Conservation (phyloP, 2,329 filamentous ascomycete species). For the Lomentospora prolificans region DNA sequence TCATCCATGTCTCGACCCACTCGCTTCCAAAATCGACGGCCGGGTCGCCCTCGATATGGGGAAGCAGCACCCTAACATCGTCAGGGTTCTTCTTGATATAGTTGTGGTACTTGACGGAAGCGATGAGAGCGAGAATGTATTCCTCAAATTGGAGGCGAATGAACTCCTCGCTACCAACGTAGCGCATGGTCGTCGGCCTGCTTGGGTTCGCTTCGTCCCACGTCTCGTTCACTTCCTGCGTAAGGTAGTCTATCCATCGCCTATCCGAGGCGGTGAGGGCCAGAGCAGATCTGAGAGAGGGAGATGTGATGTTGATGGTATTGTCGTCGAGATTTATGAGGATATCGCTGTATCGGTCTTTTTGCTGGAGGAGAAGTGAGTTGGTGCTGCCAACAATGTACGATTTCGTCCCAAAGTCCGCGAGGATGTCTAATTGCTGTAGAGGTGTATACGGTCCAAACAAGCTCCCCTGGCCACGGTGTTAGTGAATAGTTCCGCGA, state of each 20-base stretch:
- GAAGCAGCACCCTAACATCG: slow-evolving; percentile 51
- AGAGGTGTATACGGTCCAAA: slow-evolving; percentile 95
- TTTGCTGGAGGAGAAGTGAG: slow-evolving; percentile 84
- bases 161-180: slow-evolving; percentile 92
- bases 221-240: slow-evolving; percentile 86
- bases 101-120: slow-evolving; percentile 80
- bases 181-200: slow-evolving; percentile 88
- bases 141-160: slow-evolving; percentile 96
- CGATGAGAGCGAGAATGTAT: slow-evolving; percentile 81
- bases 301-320: slow-evolving; percentile 72
- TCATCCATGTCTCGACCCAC: slow-evolving; percentile 79
- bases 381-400: slow-evolving; percentile 98
- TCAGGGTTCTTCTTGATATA: slow-evolving; percentile 44
- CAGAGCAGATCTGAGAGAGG: slow-evolving; percentile 66
- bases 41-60: slow-evolving; percentile 71
- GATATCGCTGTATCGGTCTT: slow-evolving; percentile 90
- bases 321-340: slow-evolving; percentile 92
- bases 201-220: slow-evolving; percentile 90
- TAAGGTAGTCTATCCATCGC: slow-evolving; percentile 93
- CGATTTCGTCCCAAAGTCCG: slow-evolving; percentile 89
- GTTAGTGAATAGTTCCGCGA: no score
- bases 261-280: slow-evolving; percentile 76
- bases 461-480: slow-evolving; percentile 60
- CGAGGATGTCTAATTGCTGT: slow-evolving; percentile 88
- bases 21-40: slow-evolving; percentile 72